Percentiles rank a stretch among this genome's conserved stretches.
Evolutionary conservation across 176 grass and related monocot species (phyloP).

Genomic region (Avena sativa): DNA sequence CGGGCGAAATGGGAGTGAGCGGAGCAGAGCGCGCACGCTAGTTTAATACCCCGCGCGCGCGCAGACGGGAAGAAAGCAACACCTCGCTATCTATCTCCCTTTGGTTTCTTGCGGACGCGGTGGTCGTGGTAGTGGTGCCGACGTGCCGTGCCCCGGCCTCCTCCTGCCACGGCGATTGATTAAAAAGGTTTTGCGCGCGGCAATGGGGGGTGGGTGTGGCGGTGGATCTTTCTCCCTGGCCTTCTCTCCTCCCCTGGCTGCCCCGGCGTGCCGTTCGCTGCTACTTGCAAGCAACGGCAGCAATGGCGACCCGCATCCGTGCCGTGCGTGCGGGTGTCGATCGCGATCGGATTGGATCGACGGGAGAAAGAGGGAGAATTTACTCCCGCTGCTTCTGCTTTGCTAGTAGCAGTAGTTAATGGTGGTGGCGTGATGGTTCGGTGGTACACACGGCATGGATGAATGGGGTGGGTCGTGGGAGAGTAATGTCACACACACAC

Average conservation of each 20-base stretch:
- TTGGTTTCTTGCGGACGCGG: slow-evolving; percentile 16
- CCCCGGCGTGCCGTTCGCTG: not conserved
- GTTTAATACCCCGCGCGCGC: slow-evolving; percentile 5
- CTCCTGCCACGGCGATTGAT: slow-evolving; percentile 14
- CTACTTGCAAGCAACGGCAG: slow-evolving; percentile 48
- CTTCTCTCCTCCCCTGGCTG: not conserved
- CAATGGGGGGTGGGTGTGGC: not conserved
- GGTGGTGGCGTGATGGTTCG: slow-evolving; percentile 50
- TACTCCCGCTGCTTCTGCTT: not conserved
- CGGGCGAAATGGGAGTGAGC: slow-evolving; percentile 22
- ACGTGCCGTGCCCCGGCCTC: not conserved
- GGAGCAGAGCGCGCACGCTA: not conserved
- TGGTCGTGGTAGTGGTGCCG: not conserved
- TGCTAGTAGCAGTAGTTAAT: slow-evolving; percentile 12
- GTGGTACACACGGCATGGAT: slow-evolving; percentile 58
- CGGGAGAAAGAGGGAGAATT: not conserved
- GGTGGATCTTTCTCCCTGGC: not conserved
- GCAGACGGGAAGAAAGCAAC: not conserved
- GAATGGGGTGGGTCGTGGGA: slow-evolving; percentile 7
- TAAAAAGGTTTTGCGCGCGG: not conserved
- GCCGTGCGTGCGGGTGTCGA: not conserved
- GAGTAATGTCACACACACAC: not conserved
- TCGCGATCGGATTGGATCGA: not conserved
- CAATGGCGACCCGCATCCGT: not conserved
- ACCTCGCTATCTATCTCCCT: slow-evolving; percentile 29